Evolutionary conservation across 2,329 filamentous ascomycete species (phyloP).

Genomic region (Aphanoascus verrucosus): DNA sequence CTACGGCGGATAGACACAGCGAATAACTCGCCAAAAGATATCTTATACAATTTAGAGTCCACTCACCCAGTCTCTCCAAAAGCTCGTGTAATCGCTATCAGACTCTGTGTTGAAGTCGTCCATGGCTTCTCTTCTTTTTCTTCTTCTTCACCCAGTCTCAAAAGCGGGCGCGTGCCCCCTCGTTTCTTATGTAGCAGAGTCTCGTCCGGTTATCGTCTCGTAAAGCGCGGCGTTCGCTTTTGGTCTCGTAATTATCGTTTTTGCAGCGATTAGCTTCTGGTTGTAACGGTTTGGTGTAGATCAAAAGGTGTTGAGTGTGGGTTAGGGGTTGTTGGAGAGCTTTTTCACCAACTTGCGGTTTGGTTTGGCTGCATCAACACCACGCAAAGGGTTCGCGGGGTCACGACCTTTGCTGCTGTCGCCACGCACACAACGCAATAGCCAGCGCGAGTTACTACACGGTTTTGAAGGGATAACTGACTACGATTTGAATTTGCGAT

Average conservation of each 20-base stretch:
- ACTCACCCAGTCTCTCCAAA: constrained; percentile 98
- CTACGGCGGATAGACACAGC: neutral
- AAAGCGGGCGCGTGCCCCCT: too few relatives aligned
- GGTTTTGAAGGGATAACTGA: too few relatives aligned
- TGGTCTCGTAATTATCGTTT: too few relatives aligned
- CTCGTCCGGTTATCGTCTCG: too few relatives aligned
- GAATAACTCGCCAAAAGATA: constrained; percentile 3
- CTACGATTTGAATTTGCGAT: neutral
- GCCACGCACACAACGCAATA: neutral
- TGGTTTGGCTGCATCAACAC: too few relatives aligned
- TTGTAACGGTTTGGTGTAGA: too few relatives aligned
- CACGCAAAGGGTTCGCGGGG: neutral
- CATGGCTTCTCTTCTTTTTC: constrained; percentile 44
- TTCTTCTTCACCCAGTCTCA: neutral
- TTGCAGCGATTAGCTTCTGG: too few relatives aligned
- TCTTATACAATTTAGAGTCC: constrained; percentile 13
- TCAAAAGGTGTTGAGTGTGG: too few relatives aligned
- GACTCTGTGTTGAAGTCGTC: constrained; percentile 89
- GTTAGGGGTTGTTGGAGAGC: too few relatives aligned
- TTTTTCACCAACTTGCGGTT: too few relatives aligned
- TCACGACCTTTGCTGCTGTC: neutral
- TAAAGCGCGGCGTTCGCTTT: too few relatives aligned
- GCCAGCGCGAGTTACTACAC: neutral
- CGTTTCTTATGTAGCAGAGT: too few relatives aligned
- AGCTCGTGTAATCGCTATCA: constrained; percentile 97